Conservation (phyloP, 192 early-diverging fungal species). For the Radiomyces spectabilis region DNA sequence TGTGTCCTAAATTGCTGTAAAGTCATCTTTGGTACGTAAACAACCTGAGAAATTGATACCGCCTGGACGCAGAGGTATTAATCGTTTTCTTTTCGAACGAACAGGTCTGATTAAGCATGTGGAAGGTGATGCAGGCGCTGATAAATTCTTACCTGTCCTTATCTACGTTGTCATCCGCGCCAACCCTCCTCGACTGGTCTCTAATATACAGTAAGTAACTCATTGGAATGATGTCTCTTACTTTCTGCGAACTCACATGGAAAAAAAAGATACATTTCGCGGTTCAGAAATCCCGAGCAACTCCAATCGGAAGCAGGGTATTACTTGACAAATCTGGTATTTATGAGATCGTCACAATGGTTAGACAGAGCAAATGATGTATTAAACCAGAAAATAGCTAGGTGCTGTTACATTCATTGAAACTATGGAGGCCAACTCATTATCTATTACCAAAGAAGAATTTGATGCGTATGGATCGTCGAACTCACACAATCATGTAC, state of each 20-base stretch:
- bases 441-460: constrained; percentile 70
- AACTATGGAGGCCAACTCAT: constrained; percentile 65
- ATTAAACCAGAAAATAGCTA: constrained; percentile 31
- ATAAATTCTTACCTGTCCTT: constrained; percentile 70
- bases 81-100: neutral
- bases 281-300: constrained; percentile 69
- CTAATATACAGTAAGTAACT: constrained; percentile 67
- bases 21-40: constrained; percentile 62
- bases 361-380: neutral
- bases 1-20: constrained; percentile 83
- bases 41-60: neutral
- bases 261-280: constrained; percentile 51
- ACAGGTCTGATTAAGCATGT: constrained; percentile 24
- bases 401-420: constrained; percentile 77
- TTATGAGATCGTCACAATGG: too few relatives aligned
- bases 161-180: constrained; percentile 72
- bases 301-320: constrained; percentile 75
- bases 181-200: constrained; percentile 68
- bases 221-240: neutral
- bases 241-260: neutral
- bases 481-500: too few relatives aligned
- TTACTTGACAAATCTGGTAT: constrained; percentile 65
- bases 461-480: constrained; percentile 61
- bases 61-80: too few relatives aligned
- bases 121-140: constrained; percentile 57